A percentile compares a stretch with the other conserved stretches of the same genome.
phyloP scores from a whole-genome alignment of 1,139 yeast genomes.

The Suhomyces atakaporum region DNA sequence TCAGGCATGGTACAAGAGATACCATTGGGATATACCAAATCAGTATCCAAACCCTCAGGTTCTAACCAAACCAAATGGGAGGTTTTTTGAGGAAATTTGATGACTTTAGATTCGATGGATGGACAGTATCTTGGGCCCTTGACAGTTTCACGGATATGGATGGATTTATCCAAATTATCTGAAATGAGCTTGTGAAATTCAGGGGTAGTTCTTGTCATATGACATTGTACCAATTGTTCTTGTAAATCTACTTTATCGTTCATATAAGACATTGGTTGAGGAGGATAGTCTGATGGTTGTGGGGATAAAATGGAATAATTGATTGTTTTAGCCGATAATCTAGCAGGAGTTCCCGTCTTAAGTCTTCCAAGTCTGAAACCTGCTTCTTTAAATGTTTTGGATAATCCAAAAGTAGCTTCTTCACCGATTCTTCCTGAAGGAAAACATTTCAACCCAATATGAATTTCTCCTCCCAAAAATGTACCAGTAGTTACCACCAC shows the following conservation, averaged over 20 bases:
- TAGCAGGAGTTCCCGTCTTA: slow-evolving; percentile 97
- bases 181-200: slow-evolving; percentile 70
- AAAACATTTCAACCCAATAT: slow-evolving; percentile 73
- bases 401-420: slow-evolving; percentile 84
- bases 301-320: slow-evolving; percentile 58
- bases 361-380: slow-evolving; percentile 87
- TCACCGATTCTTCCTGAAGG: slow-evolving; percentile 97
- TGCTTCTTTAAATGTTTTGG: slow-evolving; percentile 70
- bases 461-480: slow-evolving; percentile 90
- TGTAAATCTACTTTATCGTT: slow-evolving; percentile 64
- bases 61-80: slow-evolving; percentile 91
- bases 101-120: slow-evolving; percentile 86
- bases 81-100: slow-evolving; percentile 74
- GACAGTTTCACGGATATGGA: slow-evolving; percentile 91
- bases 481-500: slow-evolving; percentile 97
- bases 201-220: slow-evolving; percentile 76
- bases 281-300: slow-evolving; percentile 80
- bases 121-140: slow-evolving; percentile 98
- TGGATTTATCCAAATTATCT: slow-evolving; percentile 72
- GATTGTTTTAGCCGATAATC: slow-evolving; percentile 72
- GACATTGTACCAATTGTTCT: slow-evolving; percentile 66
- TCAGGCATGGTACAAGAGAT: slow-evolving; percentile 96
- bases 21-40: slow-evolving; percentile 92
- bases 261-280: slow-evolving; percentile 87
- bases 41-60: slow-evolving; percentile 89